Conservation (phyloP, 257 asterid genomes). For the Rhazya stricta region DNA sequence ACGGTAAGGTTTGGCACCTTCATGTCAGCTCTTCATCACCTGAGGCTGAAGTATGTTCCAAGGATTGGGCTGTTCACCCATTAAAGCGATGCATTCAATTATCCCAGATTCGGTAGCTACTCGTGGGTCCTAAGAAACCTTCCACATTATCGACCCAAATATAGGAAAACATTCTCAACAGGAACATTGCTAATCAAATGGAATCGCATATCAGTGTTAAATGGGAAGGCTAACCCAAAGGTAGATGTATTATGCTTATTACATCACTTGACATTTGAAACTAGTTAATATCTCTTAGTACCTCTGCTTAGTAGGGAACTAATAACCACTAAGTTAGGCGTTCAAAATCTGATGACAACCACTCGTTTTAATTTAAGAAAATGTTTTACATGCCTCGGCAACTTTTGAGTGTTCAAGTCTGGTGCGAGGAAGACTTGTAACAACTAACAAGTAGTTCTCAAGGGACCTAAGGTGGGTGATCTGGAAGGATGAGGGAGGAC, state of each 20-base stretch:
- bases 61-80: not conserved
- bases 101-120: not conserved
- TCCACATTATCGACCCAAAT: not conserved
- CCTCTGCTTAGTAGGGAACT: not conserved
- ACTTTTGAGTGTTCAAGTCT: not conserved
- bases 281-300: not conserved
- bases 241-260: not conserved
- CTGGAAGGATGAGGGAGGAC: not conserved
- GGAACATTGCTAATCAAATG: not conserved
- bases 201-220: not conserved
- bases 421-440: not conserved
- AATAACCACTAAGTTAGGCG: not conserved
- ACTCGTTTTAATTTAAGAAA: not conserved
- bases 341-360: no score
- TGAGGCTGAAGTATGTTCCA: not conserved
- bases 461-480: not conserved
- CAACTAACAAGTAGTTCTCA: not conserved
- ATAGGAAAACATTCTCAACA: not conserved
- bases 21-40: not conserved
- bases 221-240: not conserved
- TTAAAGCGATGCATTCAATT: not conserved
- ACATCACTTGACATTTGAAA: not conserved
- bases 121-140: not conserved
- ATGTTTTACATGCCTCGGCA: not conserved
- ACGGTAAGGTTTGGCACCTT: not conserved